Base-by-base conservation (phyloP, 768 basidiomycete genomes). In the Melanogaster broomeanus region DNA sequence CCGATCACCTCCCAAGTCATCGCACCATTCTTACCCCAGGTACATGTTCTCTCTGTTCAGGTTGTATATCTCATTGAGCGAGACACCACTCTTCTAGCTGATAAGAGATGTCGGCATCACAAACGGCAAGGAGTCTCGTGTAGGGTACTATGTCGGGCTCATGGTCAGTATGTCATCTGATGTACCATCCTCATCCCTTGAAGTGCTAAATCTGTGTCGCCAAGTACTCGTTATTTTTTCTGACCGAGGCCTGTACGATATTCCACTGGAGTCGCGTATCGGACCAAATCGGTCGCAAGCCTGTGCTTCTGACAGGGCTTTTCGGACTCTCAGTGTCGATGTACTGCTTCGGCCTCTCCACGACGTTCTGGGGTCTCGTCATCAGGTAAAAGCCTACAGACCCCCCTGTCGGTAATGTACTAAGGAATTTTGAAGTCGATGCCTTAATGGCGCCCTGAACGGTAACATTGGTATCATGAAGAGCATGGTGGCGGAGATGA, bases 1-100 rank as follows among this genome's bases (percentile, higher is more conserved):
- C 88, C 88, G 6, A 64, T 91, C 51, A 85, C 88, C 5, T 79
- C 80, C 10, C 79, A 86, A 54, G 85, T 90, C 47, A 88, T 90
- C 52, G 82, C 81, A 42, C 89, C 88, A 0, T 90, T 89, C 61
- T 78, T 83, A 37, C 85, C 85, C 6, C 66, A 69, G 73, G 86
- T 85, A 55, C 28, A 77, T 43, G 3, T 60, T 12, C n/a, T n/a
- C n/a, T 6, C 4, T 28, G 13, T 25, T 37, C 4, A n/a, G 33
- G 28, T 25, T 4, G 31, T 4, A 15, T 7, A 24, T 21, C 9
- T 16, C 16, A 42, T 35, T 8, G 15, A 55, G 4, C n/a, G n/a
- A n/a, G n/a, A n/a, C 34, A 12, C 22, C 33, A 39, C 9, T 28
- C 7, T 6, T n/a, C n/a, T 49, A 67, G 67, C 10, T 69, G 38